Evolutionary conservation across 768 basidiomycete species (phyloP).

Genomic region (Hericium rajendrae): DNA sequence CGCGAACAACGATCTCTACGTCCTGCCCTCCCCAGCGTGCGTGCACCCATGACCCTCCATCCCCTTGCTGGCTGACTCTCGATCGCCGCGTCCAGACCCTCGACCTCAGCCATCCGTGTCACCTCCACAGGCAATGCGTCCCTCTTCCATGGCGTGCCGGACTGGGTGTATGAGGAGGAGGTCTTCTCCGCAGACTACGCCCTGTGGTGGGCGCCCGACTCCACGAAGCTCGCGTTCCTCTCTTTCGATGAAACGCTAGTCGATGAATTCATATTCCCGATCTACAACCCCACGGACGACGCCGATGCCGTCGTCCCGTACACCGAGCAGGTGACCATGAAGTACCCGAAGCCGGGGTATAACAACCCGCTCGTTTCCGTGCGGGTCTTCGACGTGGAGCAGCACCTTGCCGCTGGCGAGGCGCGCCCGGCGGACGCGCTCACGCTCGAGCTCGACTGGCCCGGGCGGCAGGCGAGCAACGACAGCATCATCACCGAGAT

Average conservation of each 20-base stretch:
- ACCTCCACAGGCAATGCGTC: slow-evolving; percentile 75
- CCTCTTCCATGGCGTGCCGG: slow-evolving; percentile 89
- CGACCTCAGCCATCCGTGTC: slow-evolving; percentile 52
- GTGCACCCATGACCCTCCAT: slow-evolving; percentile 17
- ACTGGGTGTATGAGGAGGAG: slow-evolving; percentile 98
- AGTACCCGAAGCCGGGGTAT: slow-evolving; percentile 87
- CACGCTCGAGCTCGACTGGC: slow-evolving; percentile 60
- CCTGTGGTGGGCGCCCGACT: slow-evolving; percentile 88
- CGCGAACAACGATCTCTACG: slow-evolving; percentile 78
- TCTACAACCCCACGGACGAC: slow-evolving; percentile 82
- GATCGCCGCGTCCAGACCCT: slow-evolving; percentile 19
- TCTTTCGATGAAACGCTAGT: slow-evolving; percentile 83
- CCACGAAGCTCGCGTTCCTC: slow-evolving; percentile 71
- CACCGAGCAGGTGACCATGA: slow-evolving; percentile 49
- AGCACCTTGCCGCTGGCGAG: slow-evolving; percentile 27
- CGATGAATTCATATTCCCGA: slow-evolving; percentile 76
- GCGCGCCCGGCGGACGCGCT: slow-evolving; percentile 27
- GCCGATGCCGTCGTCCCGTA: slow-evolving; percentile 70
- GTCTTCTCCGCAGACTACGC: slow-evolving; percentile 65
- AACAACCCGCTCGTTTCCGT: slow-evolving; percentile 79
- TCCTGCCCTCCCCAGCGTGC: slow-evolving; percentile 60
- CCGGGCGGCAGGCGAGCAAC: slow-evolving; percentile 39
- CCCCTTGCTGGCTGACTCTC: not conserved
- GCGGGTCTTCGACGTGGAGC: slow-evolving; percentile 70
- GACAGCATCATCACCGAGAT: slow-evolving; percentile 77